Percentiles rank a stretch among this genome's conserved stretches.
phyloP scores from a whole-genome alignment of 371 early-diverging fungal species.

The Dichotomocladium elegans region DNA sequence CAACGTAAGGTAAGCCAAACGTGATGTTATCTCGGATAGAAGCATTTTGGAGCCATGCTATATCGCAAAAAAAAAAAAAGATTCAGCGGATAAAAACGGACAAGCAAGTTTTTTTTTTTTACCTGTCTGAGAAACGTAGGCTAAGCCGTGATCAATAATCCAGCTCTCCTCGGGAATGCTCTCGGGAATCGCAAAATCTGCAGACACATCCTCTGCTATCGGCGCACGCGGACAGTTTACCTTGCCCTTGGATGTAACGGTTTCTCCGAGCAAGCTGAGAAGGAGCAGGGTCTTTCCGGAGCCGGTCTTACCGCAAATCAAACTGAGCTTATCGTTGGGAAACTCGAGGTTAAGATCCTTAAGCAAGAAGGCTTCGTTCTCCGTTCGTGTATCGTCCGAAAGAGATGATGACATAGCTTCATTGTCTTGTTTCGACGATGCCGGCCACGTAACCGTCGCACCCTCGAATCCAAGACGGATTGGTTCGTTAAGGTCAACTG shows the following conservation, averaged over 20 bases:
- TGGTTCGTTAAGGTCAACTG: conserved; percentile 29
- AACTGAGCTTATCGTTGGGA: conserved; percentile 50
- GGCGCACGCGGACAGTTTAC: conserved; percentile 42
- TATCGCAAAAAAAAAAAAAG: background rate
- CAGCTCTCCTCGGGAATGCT: conserved; percentile 19
- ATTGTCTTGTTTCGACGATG: conserved; percentile 18
- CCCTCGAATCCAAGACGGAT: conserved; percentile 44
- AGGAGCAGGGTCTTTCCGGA: conserved; percentile 63
- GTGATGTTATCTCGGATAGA: conserved; percentile 66
- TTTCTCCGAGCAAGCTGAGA: conserved; percentile 63
- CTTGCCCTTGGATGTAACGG: conserved; percentile 36
- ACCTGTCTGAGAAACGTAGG: conserved; percentile 32
- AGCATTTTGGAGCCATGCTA: conserved; percentile 85
- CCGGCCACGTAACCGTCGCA: conserved; percentile 40
- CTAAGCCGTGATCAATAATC: conserved; percentile 26
- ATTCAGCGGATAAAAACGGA: background rate
- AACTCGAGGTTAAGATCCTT: conserved; percentile 48
- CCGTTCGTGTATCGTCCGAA: conserved; percentile 10
- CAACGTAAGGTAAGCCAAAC: conserved; percentile 46
- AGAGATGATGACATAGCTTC: conserved; percentile 12
- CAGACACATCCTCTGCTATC: conserved; percentile 21
- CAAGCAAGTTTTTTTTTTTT: background rate
- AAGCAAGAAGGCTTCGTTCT: conserved; percentile 36
- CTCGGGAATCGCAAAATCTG: background rate
- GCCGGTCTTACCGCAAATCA: conserved; percentile 67